Evolutionary conservation across 2,329 filamentous ascomycete genomes (phyloP).

Genomic region (Acrocalymma vagum): DNA sequence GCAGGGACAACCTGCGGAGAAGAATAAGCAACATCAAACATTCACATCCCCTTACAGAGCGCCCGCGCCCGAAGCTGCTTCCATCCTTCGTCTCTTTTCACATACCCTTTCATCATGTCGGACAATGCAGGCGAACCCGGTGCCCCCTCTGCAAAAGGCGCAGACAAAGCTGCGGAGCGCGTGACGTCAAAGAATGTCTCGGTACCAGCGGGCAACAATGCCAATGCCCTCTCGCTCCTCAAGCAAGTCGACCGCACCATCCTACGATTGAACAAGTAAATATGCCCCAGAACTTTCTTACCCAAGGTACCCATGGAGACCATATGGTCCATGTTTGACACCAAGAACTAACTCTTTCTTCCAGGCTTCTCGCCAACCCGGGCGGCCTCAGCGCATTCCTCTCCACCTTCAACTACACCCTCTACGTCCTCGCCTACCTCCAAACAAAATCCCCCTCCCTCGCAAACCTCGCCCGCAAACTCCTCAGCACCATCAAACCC

Average conservation of each 20-base stretch:
- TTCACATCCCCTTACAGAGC: too few species aligned
- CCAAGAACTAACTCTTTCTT: constrained; percentile 14
- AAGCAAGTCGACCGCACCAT: constrained; percentile 49
- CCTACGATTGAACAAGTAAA: constrained; percentile 55
- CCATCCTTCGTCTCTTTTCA: too few species aligned
- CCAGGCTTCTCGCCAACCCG: constrained; percentile 53
- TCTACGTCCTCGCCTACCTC: constrained; percentile 55
- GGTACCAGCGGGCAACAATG: too few species aligned
- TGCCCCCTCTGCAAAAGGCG: constrained; percentile 41
- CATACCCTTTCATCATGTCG: too few species aligned
- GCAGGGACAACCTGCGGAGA: too few species aligned
- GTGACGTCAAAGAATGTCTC: constrained; percentile 35
- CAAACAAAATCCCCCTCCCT: constrained; percentile 49
- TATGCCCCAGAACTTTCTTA: background rate
- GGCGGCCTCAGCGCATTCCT: constrained; percentile 56
- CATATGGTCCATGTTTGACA: background rate
- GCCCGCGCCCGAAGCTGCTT: too few species aligned
- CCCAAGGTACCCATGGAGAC: background rate
- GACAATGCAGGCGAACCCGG: constrained; percentile 46
- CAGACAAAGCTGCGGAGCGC: constrained; percentile 34
- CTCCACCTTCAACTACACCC: constrained; percentile 57
- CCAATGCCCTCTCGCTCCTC: constrained; percentile 37
- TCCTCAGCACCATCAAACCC: constrained; percentile 44
- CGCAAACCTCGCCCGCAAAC: constrained; percentile 30
- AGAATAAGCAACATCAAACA: too few species aligned